Evolutionary conservation across 2,329 filamentous ascomycete species (phyloP).

Genomic region (Phaeophleospora eucalypticola): DNA sequence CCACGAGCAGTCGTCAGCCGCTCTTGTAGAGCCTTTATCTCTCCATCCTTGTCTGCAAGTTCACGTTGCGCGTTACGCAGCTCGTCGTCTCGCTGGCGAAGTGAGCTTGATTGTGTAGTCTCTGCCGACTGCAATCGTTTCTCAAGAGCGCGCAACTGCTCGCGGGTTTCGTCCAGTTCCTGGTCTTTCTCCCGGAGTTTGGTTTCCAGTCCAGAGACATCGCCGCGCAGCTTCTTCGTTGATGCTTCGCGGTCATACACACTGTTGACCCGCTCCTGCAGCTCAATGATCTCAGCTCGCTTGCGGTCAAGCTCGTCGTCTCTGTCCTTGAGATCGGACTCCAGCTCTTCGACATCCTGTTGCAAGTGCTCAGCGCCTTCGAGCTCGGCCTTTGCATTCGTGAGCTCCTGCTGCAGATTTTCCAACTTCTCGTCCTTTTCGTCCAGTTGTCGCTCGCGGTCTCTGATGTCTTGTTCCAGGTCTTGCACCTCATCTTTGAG

Average conservation of each 20-base stretch:
- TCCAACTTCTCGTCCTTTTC: constrained; percentile 51
- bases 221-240: constrained; percentile 36
- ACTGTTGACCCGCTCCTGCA: constrained; percentile 29
- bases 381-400: constrained; percentile 27
- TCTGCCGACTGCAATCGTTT: constrained; percentile 30
- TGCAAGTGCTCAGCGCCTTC: constrained; percentile 58
- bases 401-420: constrained; percentile 37
- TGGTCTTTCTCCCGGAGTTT: constrained; percentile 34
- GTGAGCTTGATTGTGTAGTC: constrained; percentile 16
- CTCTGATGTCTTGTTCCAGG: constrained; percentile 51
- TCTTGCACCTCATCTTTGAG: constrained; percentile 49
- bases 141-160: constrained; percentile 31
- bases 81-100: constrained; percentile 37
- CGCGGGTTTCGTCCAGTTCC: constrained; percentile 33
- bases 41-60: constrained; percentile 35
- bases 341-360: constrained; percentile 48
- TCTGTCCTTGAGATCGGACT: constrained; percentile 49
- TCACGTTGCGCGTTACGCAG: constrained; percentile 59
- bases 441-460: constrained; percentile 36
- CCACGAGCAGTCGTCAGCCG: constrained; percentile 36
- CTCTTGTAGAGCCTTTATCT: constrained; percentile 35
- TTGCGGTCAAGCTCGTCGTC: constrained; percentile 40
- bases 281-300: constrained; percentile 29
- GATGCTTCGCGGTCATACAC: constrained; percentile 34
- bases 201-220: constrained; percentile 32